Base-by-base conservation (phyloP, 208 protist species). In the Polymyxa betae region DNA sequence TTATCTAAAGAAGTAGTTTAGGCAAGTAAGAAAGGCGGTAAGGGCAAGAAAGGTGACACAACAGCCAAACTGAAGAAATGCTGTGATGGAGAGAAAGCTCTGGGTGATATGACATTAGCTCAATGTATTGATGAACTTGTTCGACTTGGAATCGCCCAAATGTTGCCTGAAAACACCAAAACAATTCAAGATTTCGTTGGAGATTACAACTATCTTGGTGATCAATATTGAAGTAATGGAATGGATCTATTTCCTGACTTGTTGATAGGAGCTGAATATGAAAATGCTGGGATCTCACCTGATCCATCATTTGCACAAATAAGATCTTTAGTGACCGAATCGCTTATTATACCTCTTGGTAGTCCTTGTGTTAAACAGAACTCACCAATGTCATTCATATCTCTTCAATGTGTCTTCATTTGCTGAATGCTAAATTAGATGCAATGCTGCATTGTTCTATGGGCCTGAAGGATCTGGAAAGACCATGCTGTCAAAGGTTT, bases 171-270 rank as follows among this genome's bases (percentile, higher is more conserved):
- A 35, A 43, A 5, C 72, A 43, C 40, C 72, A 82, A 82, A 82
- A 82, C 72, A 82, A 5, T 82, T 35, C 5, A 82, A 5, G 35
- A 82, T 12, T 82, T 82, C n/a, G 35, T 82, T 35, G 72, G n/a
- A 5, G 72, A 82, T 82, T 82, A 38, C 72, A 82, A 82, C n/a
- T 82, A 82, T 43, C 72, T 82, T n/a, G 72, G 72, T 82, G 16
- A 82, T 60, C 49, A 24, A 60, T 60, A 24, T 60, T 60, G 49
- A 60, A 29, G 12, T 60, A 24, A 29, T 60, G 49, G 5, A 24
- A 60, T 60, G 5, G n/a, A 60, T 60, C 49, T 5, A 60, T 5
- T 60, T 5, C 5, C 24, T 60, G 49, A 29, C 24, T 60, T 5
- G 49, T 60, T 5, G 72, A 5, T n/a, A 82, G 72, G 72, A 40